Base-by-base conservation (phyloP, 73 alveolate species). In the Halteria grandinella region DNA sequence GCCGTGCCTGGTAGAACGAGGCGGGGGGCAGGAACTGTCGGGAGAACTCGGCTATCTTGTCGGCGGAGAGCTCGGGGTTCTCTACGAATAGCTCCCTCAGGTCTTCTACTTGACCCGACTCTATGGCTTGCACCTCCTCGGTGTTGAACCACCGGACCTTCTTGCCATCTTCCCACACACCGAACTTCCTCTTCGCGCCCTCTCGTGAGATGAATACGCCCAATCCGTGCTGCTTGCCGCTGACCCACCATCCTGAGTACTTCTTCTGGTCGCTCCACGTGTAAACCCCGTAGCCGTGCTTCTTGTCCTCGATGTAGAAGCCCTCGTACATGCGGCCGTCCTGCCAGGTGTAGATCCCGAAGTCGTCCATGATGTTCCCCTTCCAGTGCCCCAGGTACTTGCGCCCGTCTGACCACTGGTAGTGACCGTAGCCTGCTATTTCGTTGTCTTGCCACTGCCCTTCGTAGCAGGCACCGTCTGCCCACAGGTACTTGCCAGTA, bases 311-410 rank as follows among this genome's bases (percentile, higher is more conserved):
- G 25, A 60, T 74, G 59, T 87, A 87, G 57, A 39, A 49, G 12
- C 95, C 95, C 36, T 82, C 89, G 64, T 87, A 87, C 57, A 50
- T 62, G n/a, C 91, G 57, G 6, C 95, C 95, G 43, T 87, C 91
- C 33, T 84, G 73, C 91, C 95, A 87, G 0, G 86, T 41, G 34
- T 83, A 88, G 27, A 82, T 51, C 40, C 95, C 95, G 50, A 50
- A 48, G 5, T 87, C 92, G 55, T 87, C 92, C 76, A 79, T 50
- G 23, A 83, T 51, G 54, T 87, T 88, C 29, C 71, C 89, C 41
- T 82, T 82, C 91, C 95, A 87, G 40, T 81, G 87, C 12, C 96
- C 96, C 18, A 58, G 79, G 86, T 89, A 89, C 39, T 51, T 87
- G 18, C 97, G 79, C 25, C 95, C 95, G 60, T 83, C 86, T 2